Conservation (phyloP, 2,329 filamentous ascomycete genomes). For the Stagonosporopsis rhizophila region DNA sequence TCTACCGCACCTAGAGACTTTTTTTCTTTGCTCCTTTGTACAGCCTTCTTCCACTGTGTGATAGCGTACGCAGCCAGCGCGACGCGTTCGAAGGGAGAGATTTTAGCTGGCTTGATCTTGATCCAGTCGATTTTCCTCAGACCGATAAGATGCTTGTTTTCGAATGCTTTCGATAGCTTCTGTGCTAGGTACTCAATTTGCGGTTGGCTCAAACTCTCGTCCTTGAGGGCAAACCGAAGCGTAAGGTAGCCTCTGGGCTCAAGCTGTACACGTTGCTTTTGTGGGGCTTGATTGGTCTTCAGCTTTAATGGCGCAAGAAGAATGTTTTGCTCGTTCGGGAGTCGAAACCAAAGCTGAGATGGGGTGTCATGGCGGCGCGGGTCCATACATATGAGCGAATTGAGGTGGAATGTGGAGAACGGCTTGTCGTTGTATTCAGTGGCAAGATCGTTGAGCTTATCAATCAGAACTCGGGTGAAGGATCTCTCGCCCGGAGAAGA, state of each 20-base stretch:
- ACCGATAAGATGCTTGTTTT: slow-evolving; percentile 35
- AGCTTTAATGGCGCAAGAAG: slow-evolving; percentile 39
- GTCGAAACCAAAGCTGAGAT: slow-evolving; percentile 38
- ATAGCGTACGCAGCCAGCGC: slow-evolving; percentile 35
- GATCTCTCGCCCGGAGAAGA: slow-evolving; percentile 38
- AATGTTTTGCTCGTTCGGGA: slow-evolving; percentile 40
- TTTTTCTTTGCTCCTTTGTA: slow-evolving; percentile 25
- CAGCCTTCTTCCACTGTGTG: slow-evolving; percentile 40
- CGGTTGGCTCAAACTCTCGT: slow-evolving; percentile 32
- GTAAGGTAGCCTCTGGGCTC: slow-evolving; percentile 40
- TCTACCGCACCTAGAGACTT: slow-evolving; percentile 6
- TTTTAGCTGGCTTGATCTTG: slow-evolving; percentile 33
- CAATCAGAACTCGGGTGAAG: slow-evolving; percentile 47
- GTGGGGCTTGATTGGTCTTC: slow-evolving; percentile 10
- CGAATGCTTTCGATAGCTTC: slow-evolving; percentile 37
- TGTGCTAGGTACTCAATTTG: slow-evolving; percentile 42
- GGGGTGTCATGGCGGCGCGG: slow-evolving; percentile 35
- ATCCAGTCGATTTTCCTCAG: slow-evolving; percentile 45
- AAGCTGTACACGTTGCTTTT: slow-evolving; percentile 13
- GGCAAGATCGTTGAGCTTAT: slow-evolving; percentile 35
- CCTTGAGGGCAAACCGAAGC: slow-evolving; percentile 39
- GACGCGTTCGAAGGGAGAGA: slow-evolving; percentile 36
- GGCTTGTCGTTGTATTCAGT: slow-evolving; percentile 29
- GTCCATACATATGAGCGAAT: slow-evolving; percentile 37
- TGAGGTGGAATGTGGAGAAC: slow-evolving; percentile 42